phyloP scores from a whole-genome alignment of 768 basidiomycete species.

The Cubamyces sp. region DNA sequence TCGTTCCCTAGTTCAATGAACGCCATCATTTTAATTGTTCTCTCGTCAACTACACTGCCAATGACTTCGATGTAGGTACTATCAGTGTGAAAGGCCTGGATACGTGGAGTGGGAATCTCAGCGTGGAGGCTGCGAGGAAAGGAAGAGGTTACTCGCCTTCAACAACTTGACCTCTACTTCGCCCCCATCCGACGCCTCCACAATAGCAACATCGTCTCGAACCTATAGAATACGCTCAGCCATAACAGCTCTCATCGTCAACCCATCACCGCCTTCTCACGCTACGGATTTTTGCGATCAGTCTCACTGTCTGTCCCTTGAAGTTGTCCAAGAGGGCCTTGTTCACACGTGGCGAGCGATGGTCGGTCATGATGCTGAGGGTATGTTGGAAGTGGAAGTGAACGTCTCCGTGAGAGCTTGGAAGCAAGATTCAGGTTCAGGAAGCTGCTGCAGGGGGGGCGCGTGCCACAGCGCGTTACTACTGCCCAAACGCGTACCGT shows the following conservation, averaged over 20 bases:
- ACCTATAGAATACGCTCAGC: neutral
- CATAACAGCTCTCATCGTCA: constrained; percentile 30
- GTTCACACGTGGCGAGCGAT: constrained; percentile 28
- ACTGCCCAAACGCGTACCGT: no score
- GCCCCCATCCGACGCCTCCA: constrained; percentile 70
- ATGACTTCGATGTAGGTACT: constrained; percentile 29
- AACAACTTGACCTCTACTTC: constrained; percentile 54
- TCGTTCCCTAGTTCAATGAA: constrained; percentile 24
- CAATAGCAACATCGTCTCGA: constrained; percentile 52
- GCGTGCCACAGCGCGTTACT: no score
- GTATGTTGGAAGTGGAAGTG: neutral
- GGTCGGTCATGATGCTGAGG: constrained; percentile 19
- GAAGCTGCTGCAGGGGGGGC: no score
- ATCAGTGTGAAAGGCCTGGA: constrained; percentile 13
- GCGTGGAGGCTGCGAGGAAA: neutral
- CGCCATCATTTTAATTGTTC: constrained; percentile 29
- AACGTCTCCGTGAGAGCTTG: neutral
- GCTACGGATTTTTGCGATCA: constrained; percentile 21
- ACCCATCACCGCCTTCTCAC: constrained; percentile 8
- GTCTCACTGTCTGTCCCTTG: constrained; percentile 24
- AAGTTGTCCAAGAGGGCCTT: constrained; percentile 21
- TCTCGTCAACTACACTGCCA: constrained; percentile 25
- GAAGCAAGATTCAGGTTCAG: no score
- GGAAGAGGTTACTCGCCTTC: constrained; percentile 37
- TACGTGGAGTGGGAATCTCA: neutral